Evolutionary conservation across 257 asterid species (phyloP).

Genomic region (Solanum appendiculatum): DNA sequence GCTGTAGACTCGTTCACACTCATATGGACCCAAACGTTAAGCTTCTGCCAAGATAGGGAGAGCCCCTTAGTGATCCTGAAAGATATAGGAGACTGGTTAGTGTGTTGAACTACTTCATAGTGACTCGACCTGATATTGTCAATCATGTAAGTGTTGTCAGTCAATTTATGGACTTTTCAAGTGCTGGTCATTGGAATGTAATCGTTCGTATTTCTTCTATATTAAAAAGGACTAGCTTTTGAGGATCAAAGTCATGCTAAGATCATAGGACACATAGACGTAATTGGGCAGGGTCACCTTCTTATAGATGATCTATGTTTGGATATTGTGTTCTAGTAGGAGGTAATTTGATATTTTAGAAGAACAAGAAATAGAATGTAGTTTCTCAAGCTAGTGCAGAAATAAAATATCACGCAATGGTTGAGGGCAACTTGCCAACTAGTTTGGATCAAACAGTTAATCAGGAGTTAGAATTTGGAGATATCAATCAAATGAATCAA

Average conservation of each 20-base stretch:
- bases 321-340: neutral
- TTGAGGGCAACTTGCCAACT: neutral
- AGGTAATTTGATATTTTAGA: neutral
- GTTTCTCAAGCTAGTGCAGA: neutral
- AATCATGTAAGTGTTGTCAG: neutral
- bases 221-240: neutral
- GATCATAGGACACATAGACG: neutral
- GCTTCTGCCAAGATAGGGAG: neutral
- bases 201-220: neutral
- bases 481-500: neutral
- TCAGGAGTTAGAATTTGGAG: neutral
- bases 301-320: neutral
- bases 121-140: neutral
- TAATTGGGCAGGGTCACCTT: neutral
- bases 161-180: neutral
- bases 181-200: neutral
- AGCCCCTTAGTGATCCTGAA: neutral
- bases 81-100: neutral
- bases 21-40: neutral
- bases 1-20: neutral
- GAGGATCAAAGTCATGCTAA: neutral
- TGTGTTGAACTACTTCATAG: neutral
- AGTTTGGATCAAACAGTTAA: neutral
- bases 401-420: neutral
- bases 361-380: neutral